Conservation (phyloP, 2,329 filamentous ascomycete species). For the Penicillium nordicum region DNA sequence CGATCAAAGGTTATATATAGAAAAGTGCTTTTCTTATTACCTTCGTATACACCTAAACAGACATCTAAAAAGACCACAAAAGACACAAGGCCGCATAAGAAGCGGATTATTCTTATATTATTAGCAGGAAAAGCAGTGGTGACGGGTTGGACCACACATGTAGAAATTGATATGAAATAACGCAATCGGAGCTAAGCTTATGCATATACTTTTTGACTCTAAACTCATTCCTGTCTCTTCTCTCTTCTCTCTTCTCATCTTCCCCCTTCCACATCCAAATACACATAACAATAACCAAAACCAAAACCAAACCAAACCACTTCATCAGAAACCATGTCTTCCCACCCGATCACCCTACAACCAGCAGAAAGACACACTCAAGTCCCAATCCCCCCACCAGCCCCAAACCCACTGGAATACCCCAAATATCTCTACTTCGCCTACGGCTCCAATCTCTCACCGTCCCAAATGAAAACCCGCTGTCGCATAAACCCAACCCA, state of each 20-base stretch:
- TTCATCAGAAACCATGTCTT: not conserved
- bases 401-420: slow-evolving; percentile 5
- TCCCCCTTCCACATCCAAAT: not conserved
- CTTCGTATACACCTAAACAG: no score
- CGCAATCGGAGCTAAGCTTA: not conserved
- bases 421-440: slow-evolving; percentile 41
- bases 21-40: no score
- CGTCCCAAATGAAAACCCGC: slow-evolving; percentile 40
- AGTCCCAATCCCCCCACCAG: slow-evolving; percentile 16
- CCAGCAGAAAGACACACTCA: slow-evolving; percentile 5
- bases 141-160: not conserved
- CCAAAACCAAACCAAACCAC: not conserved
- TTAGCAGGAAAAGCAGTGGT: not conserved
- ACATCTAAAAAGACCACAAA: no score
- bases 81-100: no score
- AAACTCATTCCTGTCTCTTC: not conserved
- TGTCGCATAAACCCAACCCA: slow-evolving; percentile 30
- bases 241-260: not conserved
- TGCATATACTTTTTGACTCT: not conserved
- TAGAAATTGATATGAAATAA: not conserved
- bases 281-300: not conserved
- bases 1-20: no score
- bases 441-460: slow-evolving; percentile 45
- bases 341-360: not conserved
- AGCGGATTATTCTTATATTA: not conserved